A percentile compares a stretch with the other conserved stretches of the same genome.
Conservation (phyloP, 768 basidiomycete species). For the Lactarius tabidus region DNA sequence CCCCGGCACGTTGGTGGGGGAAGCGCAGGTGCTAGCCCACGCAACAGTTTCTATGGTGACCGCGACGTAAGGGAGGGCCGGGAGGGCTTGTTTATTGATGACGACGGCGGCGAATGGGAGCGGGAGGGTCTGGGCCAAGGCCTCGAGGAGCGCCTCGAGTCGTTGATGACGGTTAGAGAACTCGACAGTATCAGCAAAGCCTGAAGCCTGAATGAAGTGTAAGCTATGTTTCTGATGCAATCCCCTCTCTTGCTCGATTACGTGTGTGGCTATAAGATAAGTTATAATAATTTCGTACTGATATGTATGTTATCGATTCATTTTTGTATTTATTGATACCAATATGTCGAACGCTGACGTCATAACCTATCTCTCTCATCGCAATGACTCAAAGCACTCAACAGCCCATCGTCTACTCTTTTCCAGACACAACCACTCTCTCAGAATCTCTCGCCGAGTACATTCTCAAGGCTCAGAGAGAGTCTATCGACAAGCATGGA, state of each 20-base stretch:
- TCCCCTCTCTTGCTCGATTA: background rate
- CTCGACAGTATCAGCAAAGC: conserved; percentile 21
- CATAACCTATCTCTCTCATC: conserved; percentile 4
- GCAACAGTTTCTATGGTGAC: conserved; percentile 26
- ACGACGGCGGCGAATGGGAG: conserved; percentile 83
- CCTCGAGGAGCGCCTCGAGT: conserved; percentile 77
- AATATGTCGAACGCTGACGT: conserved; percentile 13
- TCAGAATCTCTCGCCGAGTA: conserved; percentile 70
- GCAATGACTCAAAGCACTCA: conserved; percentile 7
- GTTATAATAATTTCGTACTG: conserved; percentile 12
- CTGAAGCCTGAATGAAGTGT: conserved; percentile 9
- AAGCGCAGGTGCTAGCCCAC: conserved; percentile 28
- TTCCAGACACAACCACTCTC: conserved; percentile 53
- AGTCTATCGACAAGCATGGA: conserved; percentile 84
- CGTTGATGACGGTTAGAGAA: conserved; percentile 35
- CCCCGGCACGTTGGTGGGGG: conserved; percentile 33
- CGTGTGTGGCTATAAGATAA: conserved; percentile 6
- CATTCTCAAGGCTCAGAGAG: conserved; percentile 81
- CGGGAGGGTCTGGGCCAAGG: conserved; percentile 79
- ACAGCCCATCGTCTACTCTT: conserved; percentile 66
- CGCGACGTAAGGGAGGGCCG: conserved; percentile 23
- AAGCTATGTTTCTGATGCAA: background rate
- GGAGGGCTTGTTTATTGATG: conserved; percentile 44
- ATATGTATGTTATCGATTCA: conserved; percentile 11
- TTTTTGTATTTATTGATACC: conserved; percentile 16